Percentiles rank a stretch among this genome's conserved stretches.
Conservation (phyloP, 2,329 filamentous ascomycete species). For the Boeremia exigua region DNA sequence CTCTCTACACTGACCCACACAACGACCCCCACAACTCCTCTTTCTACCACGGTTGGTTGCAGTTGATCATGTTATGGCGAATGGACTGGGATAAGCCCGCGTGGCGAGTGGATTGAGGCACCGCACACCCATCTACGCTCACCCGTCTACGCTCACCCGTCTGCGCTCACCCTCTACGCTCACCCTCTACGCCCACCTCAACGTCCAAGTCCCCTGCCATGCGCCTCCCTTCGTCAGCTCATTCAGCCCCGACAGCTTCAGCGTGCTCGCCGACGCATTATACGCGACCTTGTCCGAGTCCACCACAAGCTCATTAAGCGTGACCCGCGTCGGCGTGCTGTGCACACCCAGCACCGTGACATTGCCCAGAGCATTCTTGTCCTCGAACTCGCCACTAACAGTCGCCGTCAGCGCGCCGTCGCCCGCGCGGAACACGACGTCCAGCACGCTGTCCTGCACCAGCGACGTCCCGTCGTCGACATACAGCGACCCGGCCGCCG, state of each 20-base stretch:
- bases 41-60: no score
- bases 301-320: slow-evolving; percentile 59
- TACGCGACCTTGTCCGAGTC: slow-evolving; percentile 55
- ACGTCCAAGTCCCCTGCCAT: slow-evolving; percentile 64
- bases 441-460: slow-evolving; percentile 60
- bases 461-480: slow-evolving; percentile 77
- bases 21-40: no score
- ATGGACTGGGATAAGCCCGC: no score
- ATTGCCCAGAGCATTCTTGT: slow-evolving; percentile 65
- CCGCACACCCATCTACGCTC: no score
- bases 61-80: no score
- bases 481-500: slow-evolving; percentile 69
- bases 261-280: slow-evolving; percentile 54
- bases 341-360: slow-evolving; percentile 68
- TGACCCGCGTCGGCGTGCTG: slow-evolving; percentile 43
- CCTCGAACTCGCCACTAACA: slow-evolving; percentile 60
- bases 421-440: slow-evolving; percentile 58
- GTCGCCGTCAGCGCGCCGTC: slow-evolving; percentile 56
- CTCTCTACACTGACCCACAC: no score
- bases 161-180: no score
- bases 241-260: slow-evolving; percentile 60
- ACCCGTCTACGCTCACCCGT: no score
- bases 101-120: no score
- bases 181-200: slow-evolving; percentile 63
- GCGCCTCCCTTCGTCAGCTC: slow-evolving; percentile 60